Conservation (phyloP, 2,329 filamentous ascomycete genomes). For the Exophiala viscosa region DNA sequence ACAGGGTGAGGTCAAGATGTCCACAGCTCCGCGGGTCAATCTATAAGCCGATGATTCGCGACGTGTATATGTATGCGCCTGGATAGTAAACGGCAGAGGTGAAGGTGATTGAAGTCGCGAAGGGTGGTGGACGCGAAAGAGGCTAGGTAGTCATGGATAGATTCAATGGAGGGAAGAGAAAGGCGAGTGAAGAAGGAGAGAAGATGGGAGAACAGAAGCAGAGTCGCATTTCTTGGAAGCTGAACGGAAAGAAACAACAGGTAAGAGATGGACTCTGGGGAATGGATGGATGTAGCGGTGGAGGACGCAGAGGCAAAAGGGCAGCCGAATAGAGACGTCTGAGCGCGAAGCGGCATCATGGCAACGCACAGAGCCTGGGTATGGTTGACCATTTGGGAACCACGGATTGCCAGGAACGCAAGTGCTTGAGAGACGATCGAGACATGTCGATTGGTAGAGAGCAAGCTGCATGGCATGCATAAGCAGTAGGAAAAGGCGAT, state of each 20-base stretch:
- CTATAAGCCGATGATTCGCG: not conserved
- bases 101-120: slow-evolving; percentile 8
- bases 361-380: slow-evolving; percentile 15
- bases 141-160: not conserved
- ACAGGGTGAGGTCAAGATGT: not conserved
- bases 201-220: slow-evolving; percentile 17
- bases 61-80: not conserved
- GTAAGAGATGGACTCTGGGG: slow-evolving; percentile 12
- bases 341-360: slow-evolving; percentile 14
- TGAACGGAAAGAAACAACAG: not conserved
- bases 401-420: slow-evolving; percentile 22
- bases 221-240: slow-evolving; percentile 9
- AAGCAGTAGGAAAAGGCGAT: slow-evolving; percentile 8
- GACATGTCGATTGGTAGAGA: slow-evolving; percentile 8
- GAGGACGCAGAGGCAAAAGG: slow-evolving; percentile 3
- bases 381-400: slow-evolving; percentile 15
- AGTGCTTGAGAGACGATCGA: slow-evolving; percentile 1
- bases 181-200: slow-evolving; percentile 13
- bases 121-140: not conserved
- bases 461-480: slow-evolving; percentile 19
- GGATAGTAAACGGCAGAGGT: not conserved
- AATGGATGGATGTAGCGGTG: not conserved
- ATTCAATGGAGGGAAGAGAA: slow-evolving; percentile 12
- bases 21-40: not conserved
- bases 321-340: slow-evolving; percentile 1